A percentile compares a stretch with the other conserved stretches of the same genome.
These are phyloP conservation scores for Aspergillus cristatus DNA, from an alignment of 495 filamentous ascomycete species.

Conservation along the genomic window DNA sequence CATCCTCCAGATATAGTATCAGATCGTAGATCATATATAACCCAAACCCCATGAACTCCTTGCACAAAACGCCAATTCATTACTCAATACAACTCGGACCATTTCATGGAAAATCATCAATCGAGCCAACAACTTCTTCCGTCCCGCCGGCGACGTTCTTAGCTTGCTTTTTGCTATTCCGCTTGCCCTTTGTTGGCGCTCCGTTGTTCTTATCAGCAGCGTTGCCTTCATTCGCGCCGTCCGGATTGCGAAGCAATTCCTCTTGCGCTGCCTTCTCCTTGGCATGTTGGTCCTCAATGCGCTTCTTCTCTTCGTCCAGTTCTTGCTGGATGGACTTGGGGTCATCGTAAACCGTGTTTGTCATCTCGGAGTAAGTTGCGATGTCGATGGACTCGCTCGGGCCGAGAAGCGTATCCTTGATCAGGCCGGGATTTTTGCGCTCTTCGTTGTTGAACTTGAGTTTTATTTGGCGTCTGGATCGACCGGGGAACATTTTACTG, in stretches of 20 bases:
- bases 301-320: constrained; percentile 62
- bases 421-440: constrained; percentile 54
- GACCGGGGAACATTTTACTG: constrained; percentile 66
- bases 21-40: background rate
- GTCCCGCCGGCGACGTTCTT: constrained; percentile 29
- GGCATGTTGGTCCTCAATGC: constrained; percentile 56
- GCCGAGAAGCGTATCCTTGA: constrained; percentile 59
- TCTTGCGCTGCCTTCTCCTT: constrained; percentile 47
- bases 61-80: background rate
- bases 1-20: too few species aligned
- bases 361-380: constrained; percentile 54
- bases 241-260: constrained; percentile 38
- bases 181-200: constrained; percentile 24
- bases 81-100: background rate
- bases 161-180: constrained; percentile 26
- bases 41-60: background rate
- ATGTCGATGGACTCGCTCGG: constrained; percentile 54
- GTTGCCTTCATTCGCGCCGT: constrained; percentile 23
- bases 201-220: constrained; percentile 30
- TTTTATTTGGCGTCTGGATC: constrained; percentile 73
- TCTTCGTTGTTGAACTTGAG: constrained; percentile 92
- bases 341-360: constrained; percentile 45
- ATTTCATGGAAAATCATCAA: constrained; percentile 30
- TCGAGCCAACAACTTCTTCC: constrained; percentile 32
- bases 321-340: constrained; percentile 48